Percentiles rank a stretch among this genome's conserved stretches.
Conservation (phyloP, 805 yeast species). For the Suhomyces pyralidae region DNA sequence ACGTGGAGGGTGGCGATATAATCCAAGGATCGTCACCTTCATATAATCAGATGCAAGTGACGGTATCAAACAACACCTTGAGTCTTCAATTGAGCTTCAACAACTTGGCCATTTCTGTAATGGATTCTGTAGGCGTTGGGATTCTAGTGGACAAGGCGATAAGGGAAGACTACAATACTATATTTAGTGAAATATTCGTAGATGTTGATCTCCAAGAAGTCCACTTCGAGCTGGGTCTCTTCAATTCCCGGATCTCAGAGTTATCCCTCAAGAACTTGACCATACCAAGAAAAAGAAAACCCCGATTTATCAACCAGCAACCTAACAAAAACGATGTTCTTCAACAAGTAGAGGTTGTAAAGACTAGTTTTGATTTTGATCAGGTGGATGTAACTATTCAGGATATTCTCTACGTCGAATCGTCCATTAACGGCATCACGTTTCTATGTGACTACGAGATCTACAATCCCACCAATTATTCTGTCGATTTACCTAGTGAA, state of each 20-base stretch:
- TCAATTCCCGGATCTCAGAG: conserved; percentile 1
- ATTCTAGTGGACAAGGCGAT: conserved; percentile 9
- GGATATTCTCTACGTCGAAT: conserved; percentile 19
- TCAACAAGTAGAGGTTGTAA: too few relatives aligned
- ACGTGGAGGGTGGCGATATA: conserved; percentile 1
- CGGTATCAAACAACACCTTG: neutral
- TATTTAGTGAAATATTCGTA: neutral
- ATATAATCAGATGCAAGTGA: conserved; percentile 3
- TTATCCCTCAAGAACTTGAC: conserved; percentile 6
- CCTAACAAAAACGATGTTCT: too few relatives aligned
- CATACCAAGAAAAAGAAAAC: neutral
- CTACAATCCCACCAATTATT: conserved; percentile 29
- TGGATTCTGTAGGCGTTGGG: conserved; percentile 14
- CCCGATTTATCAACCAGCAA: neutral
- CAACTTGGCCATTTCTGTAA: conserved; percentile 9
- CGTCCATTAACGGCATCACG: conserved; percentile 19
- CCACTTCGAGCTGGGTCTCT: conserved; percentile 6
- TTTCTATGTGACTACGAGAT: conserved; percentile 30
- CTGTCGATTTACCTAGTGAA: conserved; percentile 21
- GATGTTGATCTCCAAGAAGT: conserved; percentile 14
- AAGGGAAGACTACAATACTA: neutral
- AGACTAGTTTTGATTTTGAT: neutral
- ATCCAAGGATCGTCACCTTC: conserved; percentile 10
- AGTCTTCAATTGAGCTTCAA: neutral
- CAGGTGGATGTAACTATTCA: conserved; percentile 12